Base-by-base conservation (phyloP, 2,329 filamentous ascomycete genomes). In the Cyphellophora europaea region DNA sequence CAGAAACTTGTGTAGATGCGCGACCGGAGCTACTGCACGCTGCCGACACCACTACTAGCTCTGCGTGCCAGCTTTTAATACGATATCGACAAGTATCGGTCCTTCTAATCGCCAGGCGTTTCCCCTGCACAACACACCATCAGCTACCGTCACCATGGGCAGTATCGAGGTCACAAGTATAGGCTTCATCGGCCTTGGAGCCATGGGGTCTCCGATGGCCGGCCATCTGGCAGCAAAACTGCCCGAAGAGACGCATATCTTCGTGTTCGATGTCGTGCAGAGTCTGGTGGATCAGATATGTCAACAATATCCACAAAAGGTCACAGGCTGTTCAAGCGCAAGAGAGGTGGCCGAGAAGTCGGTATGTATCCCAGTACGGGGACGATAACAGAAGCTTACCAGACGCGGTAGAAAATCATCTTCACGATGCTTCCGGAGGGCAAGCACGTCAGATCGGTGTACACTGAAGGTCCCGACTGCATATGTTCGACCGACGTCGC, bases 121-220 rank as follows among this genome's bases (percentile, higher is more conserved):
- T n/a, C n/a, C n/a, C n/a, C n/a, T n/a, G n/a, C n/a, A n/a, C n/a
- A n/a, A n/a, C n/a, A n/a, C n/a, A n/a, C n/a, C n/a, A n/a, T n/a
- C n/a, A n/a, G n/a, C n/a, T n/a, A n/a, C 21, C 21, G 21, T 8
- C 21, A 25, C 8, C 8, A 25, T 25, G 21, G 21, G 21, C 21
- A 25, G 21, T n/a, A n/a, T 25, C 21, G 21, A 25, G 8, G 21
- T n/a, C 21, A 25, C 8, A 8, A 37, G 36, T 6, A 33, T 52
- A 15, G 48, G 66, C 29, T 74, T 72, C 53, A 63, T 74, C 30
- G 69, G 71, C 44, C 58, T 73, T 2, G 70, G 70, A n/a, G 59
- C 63, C 8, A 74, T 73, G 70, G 70, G 70, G 1, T 59, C 57
- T 34, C 69, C 69, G 8, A 74, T 74, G 69, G 59, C 64, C 4